Base-by-base conservation (phyloP, 257 asterid species). In the Cruciata laevipes region DNA sequence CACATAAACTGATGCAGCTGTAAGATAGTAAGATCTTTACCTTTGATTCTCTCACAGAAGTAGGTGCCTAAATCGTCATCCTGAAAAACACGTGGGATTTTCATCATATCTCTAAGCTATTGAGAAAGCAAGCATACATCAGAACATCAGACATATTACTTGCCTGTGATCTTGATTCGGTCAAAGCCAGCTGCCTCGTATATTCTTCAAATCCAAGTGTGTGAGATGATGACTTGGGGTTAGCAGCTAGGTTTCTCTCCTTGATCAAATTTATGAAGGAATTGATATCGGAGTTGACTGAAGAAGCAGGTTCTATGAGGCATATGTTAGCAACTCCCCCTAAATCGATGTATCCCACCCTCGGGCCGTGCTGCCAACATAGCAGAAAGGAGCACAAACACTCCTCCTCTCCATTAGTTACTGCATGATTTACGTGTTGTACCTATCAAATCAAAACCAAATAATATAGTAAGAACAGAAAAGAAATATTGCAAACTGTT, bases 321-420 rank as follows among this genome's bases (percentile, higher is more conserved):
- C 89, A 85, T 58, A 87, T 70, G 73, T 74, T 62, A 37, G 62
- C 84, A 51, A 85, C 78, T 52, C 68, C 37, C 3, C 49, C 68
- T 40, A 60, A 0, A 31, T 83, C 78, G 35, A 83, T 68, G 30
- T 71, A 69, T 59, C 78, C 95, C 52, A 40, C 40, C 38, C 71
- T 82, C 58, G 83, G 87, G 33, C 91, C 91, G 32, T 87, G 89
- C 66, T 69, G 37, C 95, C 91, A 83, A 30, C 21, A 63, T 24
- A 87, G 53, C 31, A 83, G 64, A 73, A 87, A 87, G n/a, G 73
- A 69, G 84, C 89, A 87, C 63, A 24, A 52, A 65, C 95, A 85
- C 75, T 78, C 81, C 73, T 87, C 91, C 68, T 81, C 87, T 61
- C 77, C 84, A 71, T 64, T 75, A 52, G 12, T 23, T 62, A 78